phyloP scores from a whole-genome alignment of 192 early-diverging fungal genomes.

The Spinellus fusiger region DNA sequence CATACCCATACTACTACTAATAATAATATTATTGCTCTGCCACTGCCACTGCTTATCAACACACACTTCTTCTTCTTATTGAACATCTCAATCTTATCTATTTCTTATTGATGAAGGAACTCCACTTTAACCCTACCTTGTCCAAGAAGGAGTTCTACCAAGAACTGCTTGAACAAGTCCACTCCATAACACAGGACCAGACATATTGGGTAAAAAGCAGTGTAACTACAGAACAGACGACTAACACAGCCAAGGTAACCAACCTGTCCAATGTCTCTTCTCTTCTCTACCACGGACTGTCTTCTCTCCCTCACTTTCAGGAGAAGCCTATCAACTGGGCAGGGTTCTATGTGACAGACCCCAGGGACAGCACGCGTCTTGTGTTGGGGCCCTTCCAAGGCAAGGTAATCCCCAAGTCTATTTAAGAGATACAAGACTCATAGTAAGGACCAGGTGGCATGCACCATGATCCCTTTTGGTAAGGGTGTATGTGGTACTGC shows the following conservation, averaged over 20 bases:
- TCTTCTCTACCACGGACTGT: conserved; percentile 71
- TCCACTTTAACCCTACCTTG: conserved; percentile 4
- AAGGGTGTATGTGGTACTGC: conserved; percentile 89
- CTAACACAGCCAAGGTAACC: conserved; percentile 42
- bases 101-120: conserved; percentile 11
- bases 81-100: conserved; percentile 1
- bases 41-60: neutral
- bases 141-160: conserved; percentile 70
- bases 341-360: conserved; percentile 75
- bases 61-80: conserved; percentile 2
- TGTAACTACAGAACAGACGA: neutral
- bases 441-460: conserved; percentile 53
- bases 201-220: conserved; percentile 44
- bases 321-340: conserved; percentile 69
- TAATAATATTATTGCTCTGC: no score
- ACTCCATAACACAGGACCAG: conserved; percentile 61
- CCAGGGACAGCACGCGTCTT: conserved; percentile 36
- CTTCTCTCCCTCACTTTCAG: conserved; percentile 53
- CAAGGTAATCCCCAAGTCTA: conserved; percentile 27
- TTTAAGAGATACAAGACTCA: neutral
- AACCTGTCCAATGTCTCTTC: conserved; percentile 81
- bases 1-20: no score
- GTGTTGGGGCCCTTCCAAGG: conserved; percentile 91
- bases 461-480: conserved; percentile 76
- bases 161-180: conserved; percentile 50